These are phyloP conservation scores for Serendipita vermifera DNA, from an alignment of 768 basidiomycete genomes.

Conservation along the genomic window DNA sequence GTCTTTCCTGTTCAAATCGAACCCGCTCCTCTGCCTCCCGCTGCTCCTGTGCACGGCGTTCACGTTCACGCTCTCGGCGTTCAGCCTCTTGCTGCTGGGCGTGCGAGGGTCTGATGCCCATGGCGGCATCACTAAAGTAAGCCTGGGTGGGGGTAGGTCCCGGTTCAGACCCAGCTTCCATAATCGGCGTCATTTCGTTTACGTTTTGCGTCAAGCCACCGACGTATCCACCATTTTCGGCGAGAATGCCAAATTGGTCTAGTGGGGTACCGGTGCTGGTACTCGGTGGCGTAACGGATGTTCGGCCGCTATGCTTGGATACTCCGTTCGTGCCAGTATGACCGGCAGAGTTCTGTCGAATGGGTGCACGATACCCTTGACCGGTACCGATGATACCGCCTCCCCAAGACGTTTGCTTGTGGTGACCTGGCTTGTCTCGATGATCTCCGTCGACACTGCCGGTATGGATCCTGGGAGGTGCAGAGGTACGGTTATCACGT, in stretches of 20 bases:
- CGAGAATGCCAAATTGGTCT: background rate
- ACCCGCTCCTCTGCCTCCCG: no score
- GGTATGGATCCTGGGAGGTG: background rate
- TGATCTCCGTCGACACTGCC: background rate
- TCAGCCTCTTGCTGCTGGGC: no score
- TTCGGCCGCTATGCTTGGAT: background rate
- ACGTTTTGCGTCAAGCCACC: background rate
- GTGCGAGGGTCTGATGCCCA: background rate
- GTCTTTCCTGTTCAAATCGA: no score
- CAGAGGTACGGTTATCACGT: background rate
- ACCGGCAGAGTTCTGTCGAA: background rate
- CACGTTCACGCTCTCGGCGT: no score
- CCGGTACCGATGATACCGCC: background rate
- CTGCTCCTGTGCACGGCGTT: no score
- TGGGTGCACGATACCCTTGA: background rate
- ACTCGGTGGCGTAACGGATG: background rate
- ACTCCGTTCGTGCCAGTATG: no score
- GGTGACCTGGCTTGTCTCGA: no score
- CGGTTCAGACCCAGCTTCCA: constrained; percentile 8
- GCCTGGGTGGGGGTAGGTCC: background rate
- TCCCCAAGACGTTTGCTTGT: background rate
- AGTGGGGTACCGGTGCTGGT: background rate
- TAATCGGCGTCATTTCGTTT: background rate
- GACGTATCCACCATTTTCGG: background rate
- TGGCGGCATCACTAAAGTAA: constrained; percentile 1